A percentile compares a stretch with the other conserved stretches of the same genome.
Conservation (phyloP, 75 land plant genomes). For the Cunninghamia lanceolata region DNA sequence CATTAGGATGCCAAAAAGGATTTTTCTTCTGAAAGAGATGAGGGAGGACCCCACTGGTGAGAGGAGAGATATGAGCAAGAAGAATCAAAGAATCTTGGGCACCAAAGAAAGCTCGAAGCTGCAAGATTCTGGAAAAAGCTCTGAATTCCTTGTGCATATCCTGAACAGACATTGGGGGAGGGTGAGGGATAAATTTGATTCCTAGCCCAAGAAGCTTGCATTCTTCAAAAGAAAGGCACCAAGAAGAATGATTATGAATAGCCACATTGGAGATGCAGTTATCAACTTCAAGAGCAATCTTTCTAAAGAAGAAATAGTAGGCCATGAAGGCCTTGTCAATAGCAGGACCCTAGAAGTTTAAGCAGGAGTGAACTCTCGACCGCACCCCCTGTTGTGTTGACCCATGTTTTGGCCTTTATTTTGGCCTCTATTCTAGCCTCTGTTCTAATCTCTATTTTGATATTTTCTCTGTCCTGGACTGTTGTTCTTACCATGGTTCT, state of each 20-base stretch:
- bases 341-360: too few species aligned
- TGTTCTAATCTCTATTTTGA: too few species aligned
- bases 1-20: not conserved
- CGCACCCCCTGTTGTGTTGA: too few species aligned
- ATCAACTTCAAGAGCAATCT: not conserved
- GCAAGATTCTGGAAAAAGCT: not conserved
- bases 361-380: too few species aligned
- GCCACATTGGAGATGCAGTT: not conserved
- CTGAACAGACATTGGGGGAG: not conserved
- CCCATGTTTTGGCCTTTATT: too few species aligned
- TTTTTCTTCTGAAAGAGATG: not conserved
- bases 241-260: not conserved
- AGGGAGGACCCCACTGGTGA: not conserved
- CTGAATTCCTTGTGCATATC: not conserved
- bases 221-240: not conserved
- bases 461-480: too few species aligned
- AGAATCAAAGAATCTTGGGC: rapidly evolving
- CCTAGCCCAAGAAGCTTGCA: not conserved
- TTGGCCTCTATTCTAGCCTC: too few species aligned
- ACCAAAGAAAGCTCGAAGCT: not conserved
- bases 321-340: not conserved
- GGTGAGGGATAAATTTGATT: not conserved
- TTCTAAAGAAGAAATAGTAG: not conserved
- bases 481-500: too few species aligned
- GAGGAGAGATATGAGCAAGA: not conserved